Conservation (phyloP, 2,329 filamentous ascomycete species). For the Paracoccidioides brasiliensis region DNA sequence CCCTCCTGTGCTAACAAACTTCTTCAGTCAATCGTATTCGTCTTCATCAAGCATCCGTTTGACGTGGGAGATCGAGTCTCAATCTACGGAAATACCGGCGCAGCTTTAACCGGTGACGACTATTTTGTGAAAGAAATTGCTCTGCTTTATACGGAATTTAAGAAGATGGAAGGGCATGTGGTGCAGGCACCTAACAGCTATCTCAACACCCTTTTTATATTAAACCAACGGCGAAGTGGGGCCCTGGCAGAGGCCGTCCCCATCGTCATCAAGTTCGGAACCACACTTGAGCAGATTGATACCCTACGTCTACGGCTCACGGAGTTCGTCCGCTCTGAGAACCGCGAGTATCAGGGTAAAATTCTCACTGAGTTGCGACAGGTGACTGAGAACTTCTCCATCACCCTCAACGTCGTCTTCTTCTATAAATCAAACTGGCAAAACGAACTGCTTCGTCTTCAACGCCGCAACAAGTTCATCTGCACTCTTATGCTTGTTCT, state of each 20-base stretch:
- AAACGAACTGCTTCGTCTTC: constrained; percentile 80
- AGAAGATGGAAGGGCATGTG: constrained; percentile 95
- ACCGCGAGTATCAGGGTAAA: constrained; percentile 76
- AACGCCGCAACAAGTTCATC: constrained; percentile 86
- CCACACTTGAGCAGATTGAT: constrained; percentile 69
- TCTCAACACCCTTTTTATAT: constrained; percentile 82
- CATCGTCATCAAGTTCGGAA: constrained; percentile 79
- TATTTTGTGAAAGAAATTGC: constrained; percentile 95
- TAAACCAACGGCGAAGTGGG: constrained; percentile 85
- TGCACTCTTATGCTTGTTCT: constrained; percentile 81
- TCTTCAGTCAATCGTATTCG: constrained; percentile 73
- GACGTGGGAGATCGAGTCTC: constrained; percentile 90
- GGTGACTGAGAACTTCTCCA: constrained; percentile 69
- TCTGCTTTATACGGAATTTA: constrained; percentile 89
- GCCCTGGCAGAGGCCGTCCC: constrained; percentile 75
- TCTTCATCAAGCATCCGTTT: constrained; percentile 95
- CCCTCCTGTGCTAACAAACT: neutral
- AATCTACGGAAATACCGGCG: constrained; percentile 79
- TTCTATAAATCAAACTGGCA: constrained; percentile 98
- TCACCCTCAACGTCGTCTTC: constrained; percentile 85
- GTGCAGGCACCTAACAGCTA: constrained; percentile 93
- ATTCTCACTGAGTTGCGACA: constrained; percentile 74
- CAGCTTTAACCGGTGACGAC: constrained; percentile 67
- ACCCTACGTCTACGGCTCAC: constrained; percentile 65
- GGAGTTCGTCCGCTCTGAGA: constrained; percentile 71